phyloP scores from a whole-genome alignment of 768 basidiomycete genomes.

The Pisolithus orientalis region DNA sequence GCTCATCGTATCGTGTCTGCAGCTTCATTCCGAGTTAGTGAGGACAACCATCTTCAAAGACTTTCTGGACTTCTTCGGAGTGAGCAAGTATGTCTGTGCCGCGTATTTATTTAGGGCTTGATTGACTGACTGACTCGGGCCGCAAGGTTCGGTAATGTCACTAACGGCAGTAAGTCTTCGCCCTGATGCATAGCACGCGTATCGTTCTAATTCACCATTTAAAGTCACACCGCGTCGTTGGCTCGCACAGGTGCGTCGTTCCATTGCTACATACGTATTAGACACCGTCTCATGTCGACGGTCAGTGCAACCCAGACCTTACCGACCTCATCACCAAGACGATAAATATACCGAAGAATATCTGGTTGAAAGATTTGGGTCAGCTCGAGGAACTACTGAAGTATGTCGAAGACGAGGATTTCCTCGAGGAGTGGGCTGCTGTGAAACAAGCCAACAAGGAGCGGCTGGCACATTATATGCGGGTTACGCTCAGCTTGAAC shows the following conservation, averaged over 20 bases:
- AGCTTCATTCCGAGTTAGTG: slow-evolving; percentile 88
- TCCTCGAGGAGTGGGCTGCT: slow-evolving; percentile 75
- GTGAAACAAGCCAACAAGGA: slow-evolving; percentile 92
- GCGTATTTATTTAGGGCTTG: not conserved
- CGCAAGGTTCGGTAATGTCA: slow-evolving; percentile 78
- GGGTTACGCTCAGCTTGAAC: slow-evolving; percentile 60
- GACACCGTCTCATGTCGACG: not conserved
- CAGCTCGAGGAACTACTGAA: slow-evolving; percentile 75
- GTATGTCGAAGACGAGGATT: slow-evolving; percentile 62
- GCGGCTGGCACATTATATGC: slow-evolving; percentile 71
- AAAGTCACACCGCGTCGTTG: slow-evolving; percentile 88
- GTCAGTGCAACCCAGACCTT: slow-evolving; percentile 81
- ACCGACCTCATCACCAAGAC: slow-evolving; percentile 80
- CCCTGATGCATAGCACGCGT: not conserved
- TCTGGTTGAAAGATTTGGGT: slow-evolving; percentile 81
- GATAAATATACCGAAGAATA: slow-evolving; percentile 63
- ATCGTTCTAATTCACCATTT: not conserved
- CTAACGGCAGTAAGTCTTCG: slow-evolving; percentile 77
- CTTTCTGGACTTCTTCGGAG: slow-evolving; percentile 89
- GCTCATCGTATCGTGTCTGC: not conserved
- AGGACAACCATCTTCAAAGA: slow-evolving; percentile 80
- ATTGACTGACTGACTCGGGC: slow-evolving; percentile 15
- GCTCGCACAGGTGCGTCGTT: slow-evolving; percentile 62
- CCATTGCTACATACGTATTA: not conserved
- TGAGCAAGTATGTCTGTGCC: slow-evolving; percentile 52